Evolutionary conservation across 768 basidiomycete species (phyloP).

Genomic region (Serendipita sp.): DNA sequence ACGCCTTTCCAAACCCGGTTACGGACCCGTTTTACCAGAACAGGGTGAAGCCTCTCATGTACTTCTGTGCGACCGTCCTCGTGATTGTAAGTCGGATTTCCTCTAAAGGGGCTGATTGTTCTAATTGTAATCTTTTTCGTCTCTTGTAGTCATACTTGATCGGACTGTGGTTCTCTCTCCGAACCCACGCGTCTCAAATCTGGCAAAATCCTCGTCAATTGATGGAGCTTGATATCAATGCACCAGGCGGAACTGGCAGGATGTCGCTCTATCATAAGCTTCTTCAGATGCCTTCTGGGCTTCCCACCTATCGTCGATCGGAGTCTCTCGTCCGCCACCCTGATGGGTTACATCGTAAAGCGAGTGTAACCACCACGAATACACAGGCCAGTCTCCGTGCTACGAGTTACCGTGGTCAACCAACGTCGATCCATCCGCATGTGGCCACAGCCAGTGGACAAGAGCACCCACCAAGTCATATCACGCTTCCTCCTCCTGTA

Average conservation of each 20-base stretch:
- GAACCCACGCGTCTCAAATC: constrained; percentile 94
- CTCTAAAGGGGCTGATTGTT: neutral
- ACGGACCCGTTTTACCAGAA: constrained; percentile 93
- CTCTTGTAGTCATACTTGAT: constrained; percentile 74
- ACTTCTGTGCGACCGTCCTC: constrained; percentile 81
- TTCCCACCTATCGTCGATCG: constrained; percentile 9
- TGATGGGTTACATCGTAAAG: constrained; percentile 27
- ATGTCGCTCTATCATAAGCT: constrained; percentile 51
- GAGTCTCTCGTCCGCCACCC: constrained; percentile 15
- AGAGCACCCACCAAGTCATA: neutral
- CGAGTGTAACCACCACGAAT: constrained; percentile 25
- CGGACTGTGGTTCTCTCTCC: constrained; percentile 96
- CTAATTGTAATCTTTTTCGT: neutral
- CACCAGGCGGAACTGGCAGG: constrained; percentile 27
- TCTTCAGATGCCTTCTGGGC: constrained; percentile 21
- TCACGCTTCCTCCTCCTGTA: constrained; percentile 1
- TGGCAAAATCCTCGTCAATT: constrained; percentile 95
- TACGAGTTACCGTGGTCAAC: neutral
- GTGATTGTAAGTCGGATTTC: constrained; percentile 50
- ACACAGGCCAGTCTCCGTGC: neutral
- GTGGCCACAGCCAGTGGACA: neutral
- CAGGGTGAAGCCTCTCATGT: constrained; percentile 91
- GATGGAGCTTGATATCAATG: constrained; percentile 47
- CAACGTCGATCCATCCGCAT: too few relatives aligned
- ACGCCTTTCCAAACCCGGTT: constrained; percentile 85